Evolutionary conservation across 2,329 filamentous ascomycete species (phyloP).

Genomic region (Talaromyces islandicus): DNA sequence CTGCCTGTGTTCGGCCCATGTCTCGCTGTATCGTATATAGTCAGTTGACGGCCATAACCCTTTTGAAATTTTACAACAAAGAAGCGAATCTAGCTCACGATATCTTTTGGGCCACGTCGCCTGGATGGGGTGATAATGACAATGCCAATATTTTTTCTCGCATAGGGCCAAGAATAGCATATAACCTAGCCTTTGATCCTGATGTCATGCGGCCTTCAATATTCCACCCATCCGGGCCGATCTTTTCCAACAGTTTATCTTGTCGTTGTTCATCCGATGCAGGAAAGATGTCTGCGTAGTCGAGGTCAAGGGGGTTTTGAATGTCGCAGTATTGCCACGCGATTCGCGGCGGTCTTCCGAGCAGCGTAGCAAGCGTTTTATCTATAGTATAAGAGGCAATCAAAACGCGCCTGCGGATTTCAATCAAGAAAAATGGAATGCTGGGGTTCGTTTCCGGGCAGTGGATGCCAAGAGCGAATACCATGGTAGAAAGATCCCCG

Average conservation of each 20-base stretch:
- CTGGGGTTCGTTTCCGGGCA: constrained; percentile 19
- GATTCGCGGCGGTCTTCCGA: constrained; percentile 42
- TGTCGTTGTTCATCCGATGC: constrained; percentile 10
- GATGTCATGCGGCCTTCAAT: constrained; percentile 10
- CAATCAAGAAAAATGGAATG: constrained; percentile 28
- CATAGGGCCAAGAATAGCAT: constrained; percentile 6
- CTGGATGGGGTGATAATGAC: constrained; percentile 8
- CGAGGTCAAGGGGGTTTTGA: constrained; percentile 15
- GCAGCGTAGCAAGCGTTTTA: constrained; percentile 41
- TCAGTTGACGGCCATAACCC: not conserved
- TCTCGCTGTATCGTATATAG: not conserved
- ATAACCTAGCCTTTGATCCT: constrained; percentile 6
- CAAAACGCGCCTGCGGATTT: constrained; percentile 33
- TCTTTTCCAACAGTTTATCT: constrained; percentile 4
- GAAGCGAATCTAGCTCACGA: not conserved
- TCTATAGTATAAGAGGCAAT: constrained; percentile 37
- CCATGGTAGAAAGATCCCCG: constrained; percentile 37
- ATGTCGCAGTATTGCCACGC: constrained; percentile 29
- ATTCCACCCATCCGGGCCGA: constrained; percentile 20
- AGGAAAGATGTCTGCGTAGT: constrained; percentile 14
- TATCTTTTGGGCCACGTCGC: constrained; percentile 4
- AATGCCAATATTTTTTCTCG: constrained; percentile 8
- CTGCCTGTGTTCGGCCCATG: constrained; percentile 4
- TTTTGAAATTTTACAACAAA: not conserved
- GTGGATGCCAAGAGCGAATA: constrained; percentile 42